Percentiles rank a stretch among this genome's conserved stretches.
phyloP scores from a whole-genome alignment of 1,284 basidiomycete genomes.

The Ceratobasidium sp. region DNA sequence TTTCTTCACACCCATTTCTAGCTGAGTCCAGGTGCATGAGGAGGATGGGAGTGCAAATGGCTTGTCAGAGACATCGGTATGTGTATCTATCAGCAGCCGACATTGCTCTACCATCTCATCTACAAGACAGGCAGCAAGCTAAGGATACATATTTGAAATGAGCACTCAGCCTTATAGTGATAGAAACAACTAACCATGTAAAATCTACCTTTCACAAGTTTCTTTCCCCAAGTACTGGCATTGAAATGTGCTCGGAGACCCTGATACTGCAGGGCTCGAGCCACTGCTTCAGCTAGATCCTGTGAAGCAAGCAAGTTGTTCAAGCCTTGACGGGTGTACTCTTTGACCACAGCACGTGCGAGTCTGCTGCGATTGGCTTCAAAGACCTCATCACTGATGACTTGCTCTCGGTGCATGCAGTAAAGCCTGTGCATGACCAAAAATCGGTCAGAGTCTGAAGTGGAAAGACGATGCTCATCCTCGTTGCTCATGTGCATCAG shows the following conservation, averaged over 20 bases:
- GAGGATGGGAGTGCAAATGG: background rate
- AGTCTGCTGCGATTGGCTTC: background rate
- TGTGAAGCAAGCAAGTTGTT: background rate
- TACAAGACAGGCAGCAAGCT: background rate
- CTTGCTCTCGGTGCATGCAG: background rate
- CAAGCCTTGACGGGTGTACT: background rate
- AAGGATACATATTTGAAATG: no score
- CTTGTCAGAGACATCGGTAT: background rate
- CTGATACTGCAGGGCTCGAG: background rate
- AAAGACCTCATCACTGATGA: background rate
- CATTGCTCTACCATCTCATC: conserved; percentile 22
- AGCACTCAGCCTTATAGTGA: background rate
- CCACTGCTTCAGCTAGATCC: background rate
- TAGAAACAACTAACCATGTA: background rate
- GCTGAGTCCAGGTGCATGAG: background rate
- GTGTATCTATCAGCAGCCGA: background rate
- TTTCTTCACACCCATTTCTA: background rate
- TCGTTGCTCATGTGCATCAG: conserved; percentile 32
- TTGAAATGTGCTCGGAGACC: conserved; percentile 2
- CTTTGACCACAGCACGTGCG: background rate
- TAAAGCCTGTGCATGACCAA: background rate
- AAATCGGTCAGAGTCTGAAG: conserved; percentile 21
- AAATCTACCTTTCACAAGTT: conserved; percentile 17
- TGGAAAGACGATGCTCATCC: background rate
- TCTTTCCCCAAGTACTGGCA: conserved; percentile 21